A percentile compares a stretch with the other conserved stretches of the same genome.
Conservation (phyloP, 768 basidiomycete species). For the Fibroporia radiculosa region DNA sequence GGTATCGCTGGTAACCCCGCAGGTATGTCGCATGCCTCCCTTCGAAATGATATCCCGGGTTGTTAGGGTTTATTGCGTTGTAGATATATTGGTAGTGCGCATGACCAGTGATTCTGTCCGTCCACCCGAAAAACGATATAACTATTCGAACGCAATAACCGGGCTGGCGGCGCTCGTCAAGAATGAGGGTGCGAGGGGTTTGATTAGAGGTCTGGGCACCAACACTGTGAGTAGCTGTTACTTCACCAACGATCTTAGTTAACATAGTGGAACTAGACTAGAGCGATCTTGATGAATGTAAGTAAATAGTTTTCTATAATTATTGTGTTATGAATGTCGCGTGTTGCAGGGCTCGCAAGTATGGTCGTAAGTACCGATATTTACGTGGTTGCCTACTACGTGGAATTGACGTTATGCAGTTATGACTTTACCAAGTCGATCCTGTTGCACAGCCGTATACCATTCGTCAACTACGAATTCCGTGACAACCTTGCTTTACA, state of each 20-base stretch:
- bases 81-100: conserved; percentile 68
- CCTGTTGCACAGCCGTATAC: conserved; percentile 44
- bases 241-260: background rate
- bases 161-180: conserved; percentile 61
- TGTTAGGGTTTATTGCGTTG: background rate
- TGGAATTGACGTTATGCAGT: conserved; percentile 27
- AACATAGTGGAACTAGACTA: conserved; percentile 26
- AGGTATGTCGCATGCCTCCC: conserved; percentile 31
- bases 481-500: conserved; percentile 63
- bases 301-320: conserved; percentile 19
- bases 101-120: conserved; percentile 86
- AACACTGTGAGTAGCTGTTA: conserved; percentile 49
- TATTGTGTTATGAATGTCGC: background rate
- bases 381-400: background rate
- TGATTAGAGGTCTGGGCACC: conserved; percentile 68
- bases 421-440: conserved; percentile 71
- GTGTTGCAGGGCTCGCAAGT: conserved; percentile 63
- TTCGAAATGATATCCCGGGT: background rate
- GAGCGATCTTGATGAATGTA: conserved; percentile 74
- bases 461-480: conserved; percentile 52
- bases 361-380: conserved; percentile 54
- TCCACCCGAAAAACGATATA: conserved; percentile 64
- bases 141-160: conserved; percentile 71
- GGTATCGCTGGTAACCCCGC: conserved; percentile 84
- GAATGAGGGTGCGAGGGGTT: conserved; percentile 62